Base-by-base conservation (phyloP, 441 rosid genomes). In the Populus hybrid region DNA sequence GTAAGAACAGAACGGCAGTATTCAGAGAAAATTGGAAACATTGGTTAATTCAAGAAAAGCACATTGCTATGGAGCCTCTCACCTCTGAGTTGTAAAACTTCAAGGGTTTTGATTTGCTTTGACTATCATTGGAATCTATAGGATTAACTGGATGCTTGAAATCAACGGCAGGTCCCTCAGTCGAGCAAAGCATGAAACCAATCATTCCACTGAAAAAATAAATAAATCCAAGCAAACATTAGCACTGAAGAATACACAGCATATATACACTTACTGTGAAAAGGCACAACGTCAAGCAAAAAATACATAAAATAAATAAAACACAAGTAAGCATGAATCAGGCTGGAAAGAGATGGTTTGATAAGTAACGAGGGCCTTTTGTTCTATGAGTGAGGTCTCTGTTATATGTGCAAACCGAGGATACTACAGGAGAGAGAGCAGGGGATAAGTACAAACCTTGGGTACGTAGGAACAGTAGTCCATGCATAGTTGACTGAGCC, bases 401-500 rank as follows among this genome's bases (percentile, higher is more conserved):
- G 33, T 28, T 29, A 6, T 2, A 1, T 35, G 63, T 16, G 26
- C 26, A 38, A 6, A 2, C 14, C 18, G 10, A 40, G 21, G 28
- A 21, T 24, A 67, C 29, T 1, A 38, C 2, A 26, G 3, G 40
- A 9, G 31, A 29, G 65, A 36, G 24, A 14, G 18, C 11, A 38
- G 72, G 8, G 38, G 24, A 75, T 56, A 36, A 76, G 76, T 79
- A 53, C 64, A 24, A 76, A 84, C 97, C 99, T 94, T 72, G 99
- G 99, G 76, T 93, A 94, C 4, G 99, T 94, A n/a, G 99, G 99
- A 71, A 94, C 98, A 7, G 97, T 93, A 11, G 97, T 94, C 99
- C 99, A 94, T 33, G 99, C 97, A 77, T 93, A 94, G 78, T 90
- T 92, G 63, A 94, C 97, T 0, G 99, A 90, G 71, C 99, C 99